Base-by-base conservation (phyloP, 257 asterid genomes). In the Mitragyna speciosa region DNA sequence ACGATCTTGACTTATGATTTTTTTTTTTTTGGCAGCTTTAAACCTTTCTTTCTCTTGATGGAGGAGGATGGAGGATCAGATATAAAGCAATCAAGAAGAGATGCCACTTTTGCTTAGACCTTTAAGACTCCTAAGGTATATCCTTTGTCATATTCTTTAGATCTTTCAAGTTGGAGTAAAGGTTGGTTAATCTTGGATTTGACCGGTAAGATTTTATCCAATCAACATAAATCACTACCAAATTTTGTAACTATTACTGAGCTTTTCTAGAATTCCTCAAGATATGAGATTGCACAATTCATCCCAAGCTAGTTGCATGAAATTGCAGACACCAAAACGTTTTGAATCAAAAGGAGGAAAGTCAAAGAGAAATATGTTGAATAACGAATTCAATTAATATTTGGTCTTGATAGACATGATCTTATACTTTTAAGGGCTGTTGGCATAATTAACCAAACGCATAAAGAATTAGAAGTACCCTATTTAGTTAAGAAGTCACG, bases 81-180 rank as follows among this genome's bases (percentile, higher is more conserved):
- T 28, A 45, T 77, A 77, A 77, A 64, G 64, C 73, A 76, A 12
- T 31, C 31, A 20, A 8, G 33, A 77, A 76, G 51, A 49, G 51
- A 67, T 77, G 81, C 81, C 73, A 59, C 78, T 61, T 79, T 79
- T 76, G 58, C 84, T 31, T 65, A 41, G 51, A 45, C 69, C 73
- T 31, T 49, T 47, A n/a, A 59, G 26, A 7, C 72, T n/a, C 41
- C 24, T 24, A 31, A 36, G 85, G 85, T 64, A 72, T 82, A 82
- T 77, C 70, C 82, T 71, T 0, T 51, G 52, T 77, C 78, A 77
- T 82, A 77, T 82, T 71, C 85, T 67, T 67, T 24, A 12, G 22
- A 30, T 64, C 58, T 39, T 70, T 73, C 69, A 14, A 43, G 48
- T 24, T 2, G 33, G 15, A 19, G 64, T 43, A 19, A 17, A 47